A percentile compares a stretch with the other conserved stretches of the same genome.
Conservation (phyloP, 345 rosid genomes). For the Lepidium didymum region DNA sequence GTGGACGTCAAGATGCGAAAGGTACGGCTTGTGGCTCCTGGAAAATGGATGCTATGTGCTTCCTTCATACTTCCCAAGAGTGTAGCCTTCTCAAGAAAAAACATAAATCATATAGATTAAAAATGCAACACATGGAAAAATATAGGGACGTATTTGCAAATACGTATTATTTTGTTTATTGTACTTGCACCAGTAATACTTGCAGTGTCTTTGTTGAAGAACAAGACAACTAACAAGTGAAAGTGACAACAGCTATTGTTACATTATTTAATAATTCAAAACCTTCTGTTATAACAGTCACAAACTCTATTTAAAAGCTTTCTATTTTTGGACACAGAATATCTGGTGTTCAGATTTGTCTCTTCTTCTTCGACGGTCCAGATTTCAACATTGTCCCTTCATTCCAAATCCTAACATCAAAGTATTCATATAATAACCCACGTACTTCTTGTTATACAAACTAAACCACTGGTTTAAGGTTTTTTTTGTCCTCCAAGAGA, state of each 20-base stretch:
- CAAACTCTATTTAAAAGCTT: constrained; percentile 18
- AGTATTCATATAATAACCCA: neutral
- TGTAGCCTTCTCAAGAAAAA: constrained; percentile 49
- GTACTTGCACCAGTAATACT: constrained; percentile 11
- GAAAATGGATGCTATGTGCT: constrained; percentile 92
- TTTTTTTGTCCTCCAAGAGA: too few species aligned
- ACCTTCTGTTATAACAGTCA: neutral
- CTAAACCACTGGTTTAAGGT: neutral
- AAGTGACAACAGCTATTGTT: constrained; percentile 37
- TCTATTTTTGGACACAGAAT: constrained; percentile 30
- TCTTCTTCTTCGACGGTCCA: constrained; percentile 35
- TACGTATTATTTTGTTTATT: neutral
- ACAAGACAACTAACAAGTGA: constrained; percentile 50
- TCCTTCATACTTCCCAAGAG: constrained; percentile 68
- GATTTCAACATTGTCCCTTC: constrained; percentile 30
- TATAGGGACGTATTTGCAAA: constrained; percentile 21
- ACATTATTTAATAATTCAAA: constrained; percentile 12
- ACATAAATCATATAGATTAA: neutral
- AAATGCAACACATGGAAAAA: neutral
- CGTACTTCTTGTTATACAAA: neutral
- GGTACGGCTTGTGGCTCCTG: constrained; percentile 81
- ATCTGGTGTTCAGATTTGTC: constrained; percentile 39
- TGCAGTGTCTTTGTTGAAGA: constrained; percentile 27
- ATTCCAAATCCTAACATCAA: neutral
- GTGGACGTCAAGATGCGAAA: constrained; percentile 65